Conservation (phyloP, 2,329 filamentous ascomycete species). For the Pseudocercospora cruenta region DNA sequence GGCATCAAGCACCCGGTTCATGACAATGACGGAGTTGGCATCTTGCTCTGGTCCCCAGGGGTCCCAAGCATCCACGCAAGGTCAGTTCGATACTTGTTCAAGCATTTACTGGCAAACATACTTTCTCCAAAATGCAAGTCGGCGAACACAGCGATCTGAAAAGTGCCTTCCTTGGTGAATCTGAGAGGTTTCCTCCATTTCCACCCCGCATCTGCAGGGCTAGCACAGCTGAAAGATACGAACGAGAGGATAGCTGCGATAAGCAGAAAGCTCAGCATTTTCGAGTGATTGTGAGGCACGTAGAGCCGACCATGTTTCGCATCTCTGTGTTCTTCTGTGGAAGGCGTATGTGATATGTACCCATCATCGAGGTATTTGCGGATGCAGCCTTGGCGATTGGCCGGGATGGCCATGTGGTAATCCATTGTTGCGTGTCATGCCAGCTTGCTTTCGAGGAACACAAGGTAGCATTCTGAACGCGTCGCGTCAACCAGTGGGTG, state of each 20-base stretch:
- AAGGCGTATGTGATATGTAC: not conserved
- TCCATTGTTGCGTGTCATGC: not conserved
- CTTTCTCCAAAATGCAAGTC: slow-evolving; percentile 72
- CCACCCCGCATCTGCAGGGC: not conserved
- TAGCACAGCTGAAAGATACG: not conserved
- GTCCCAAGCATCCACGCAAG: slow-evolving; percentile 32
- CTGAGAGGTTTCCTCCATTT: slow-evolving; percentile 21
- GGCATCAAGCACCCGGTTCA: slow-evolving; percentile 60
- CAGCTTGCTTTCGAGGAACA: not conserved
- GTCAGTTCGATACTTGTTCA: slow-evolving; percentile 35
- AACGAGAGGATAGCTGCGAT: not conserved
- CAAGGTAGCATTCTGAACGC: not conserved
- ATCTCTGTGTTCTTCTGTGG: not conserved
- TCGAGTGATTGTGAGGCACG: not conserved
- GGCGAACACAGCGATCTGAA: slow-evolving; percentile 63
- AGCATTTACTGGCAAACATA: slow-evolving; percentile 39
- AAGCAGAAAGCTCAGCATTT: slow-evolving; percentile 1
- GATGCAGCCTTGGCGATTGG: not conserved
- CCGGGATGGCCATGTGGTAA: not conserved
- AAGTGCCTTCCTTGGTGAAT: slow-evolving; percentile 42
- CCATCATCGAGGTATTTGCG: not conserved
- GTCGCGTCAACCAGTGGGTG: not conserved
- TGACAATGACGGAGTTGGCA: slow-evolving; percentile 59
- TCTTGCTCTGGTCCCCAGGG: slow-evolving; percentile 56
- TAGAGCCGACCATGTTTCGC: not conserved